A percentile compares a stretch with the other conserved stretches of the same genome.
phyloP scores from a whole-genome alignment of 148 eudicot species.

The Suaeda aralocaspica region DNA sequence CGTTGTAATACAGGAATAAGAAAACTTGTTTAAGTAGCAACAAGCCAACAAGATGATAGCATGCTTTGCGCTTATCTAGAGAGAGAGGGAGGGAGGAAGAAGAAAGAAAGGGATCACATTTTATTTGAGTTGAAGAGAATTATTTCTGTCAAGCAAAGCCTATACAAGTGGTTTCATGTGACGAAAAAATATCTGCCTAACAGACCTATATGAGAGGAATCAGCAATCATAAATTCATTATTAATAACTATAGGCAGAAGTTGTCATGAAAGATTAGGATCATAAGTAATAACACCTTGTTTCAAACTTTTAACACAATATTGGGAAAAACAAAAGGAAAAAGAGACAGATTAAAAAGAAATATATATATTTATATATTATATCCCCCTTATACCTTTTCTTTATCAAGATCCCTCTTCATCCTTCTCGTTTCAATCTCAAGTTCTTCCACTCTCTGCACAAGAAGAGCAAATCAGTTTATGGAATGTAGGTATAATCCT shows the following conservation, averaged over 20 bases:
- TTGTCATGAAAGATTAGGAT: background rate
- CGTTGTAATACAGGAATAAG: background rate
- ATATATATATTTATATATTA: background rate
- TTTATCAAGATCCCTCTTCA: slow-evolving; percentile 73
- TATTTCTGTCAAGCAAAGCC: background rate
- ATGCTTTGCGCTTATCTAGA: background rate
- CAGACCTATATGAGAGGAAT: no score
- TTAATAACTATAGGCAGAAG: background rate
- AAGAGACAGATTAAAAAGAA: background rate
- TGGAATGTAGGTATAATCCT: background rate
- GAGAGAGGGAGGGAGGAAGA: no score
- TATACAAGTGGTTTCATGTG: no score
- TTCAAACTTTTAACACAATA: background rate
- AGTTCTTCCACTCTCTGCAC: slow-evolving; percentile 71
- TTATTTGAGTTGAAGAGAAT: background rate
- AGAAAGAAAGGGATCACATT: background rate
- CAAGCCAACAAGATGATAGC: background rate
- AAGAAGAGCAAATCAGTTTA: slow-evolving; percentile 20
- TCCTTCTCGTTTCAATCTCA: slow-evolving; percentile 51
- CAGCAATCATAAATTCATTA: background rate
- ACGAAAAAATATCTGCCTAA: background rate
- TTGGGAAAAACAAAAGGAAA: background rate
- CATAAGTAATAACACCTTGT: background rate
- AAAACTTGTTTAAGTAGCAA: background rate
- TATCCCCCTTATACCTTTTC: slow-evolving; percentile 66